Evolutionary conservation across 345 rosid genomes (phyloP).

Genomic region (Conringia planisiliqua): DNA sequence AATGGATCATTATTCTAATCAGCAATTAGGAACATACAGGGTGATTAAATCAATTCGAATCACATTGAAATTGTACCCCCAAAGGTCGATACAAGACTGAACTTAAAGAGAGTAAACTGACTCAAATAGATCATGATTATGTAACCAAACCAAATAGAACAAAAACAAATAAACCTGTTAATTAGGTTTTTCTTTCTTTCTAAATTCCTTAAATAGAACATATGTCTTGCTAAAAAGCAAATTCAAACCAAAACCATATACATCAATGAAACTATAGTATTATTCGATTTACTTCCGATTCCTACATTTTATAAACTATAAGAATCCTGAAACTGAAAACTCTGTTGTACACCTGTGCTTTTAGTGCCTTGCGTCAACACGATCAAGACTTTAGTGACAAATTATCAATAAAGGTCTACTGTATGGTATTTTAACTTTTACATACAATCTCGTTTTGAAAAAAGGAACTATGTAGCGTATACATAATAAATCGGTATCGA

Average conservation of each 20-base stretch:
- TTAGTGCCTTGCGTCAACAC: neutral
- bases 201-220: neutral
- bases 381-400: neutral
- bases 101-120: neutral
- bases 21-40: neutral
- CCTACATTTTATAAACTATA: neutral
- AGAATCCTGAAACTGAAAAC: neutral
- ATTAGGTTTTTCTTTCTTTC: too few species aligned
- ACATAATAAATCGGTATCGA: neutral
- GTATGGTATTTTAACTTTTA: neutral
- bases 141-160: neutral
- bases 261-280: neutral
- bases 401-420: neutral
- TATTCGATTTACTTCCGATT: neutral
- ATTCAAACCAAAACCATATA: neutral
- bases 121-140: neutral
- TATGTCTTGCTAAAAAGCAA: neutral
- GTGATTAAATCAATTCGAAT: neutral
- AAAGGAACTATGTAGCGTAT: neutral
- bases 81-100: too few species aligned
- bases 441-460: neutral
- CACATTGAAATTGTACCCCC: too few species aligned
- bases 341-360: too few species aligned
- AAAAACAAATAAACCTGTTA: neutral
- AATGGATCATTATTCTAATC: neutral